Base-by-base conservation (phyloP, 1,284 basidiomycete species). In the Meira miltonrushii region DNA sequence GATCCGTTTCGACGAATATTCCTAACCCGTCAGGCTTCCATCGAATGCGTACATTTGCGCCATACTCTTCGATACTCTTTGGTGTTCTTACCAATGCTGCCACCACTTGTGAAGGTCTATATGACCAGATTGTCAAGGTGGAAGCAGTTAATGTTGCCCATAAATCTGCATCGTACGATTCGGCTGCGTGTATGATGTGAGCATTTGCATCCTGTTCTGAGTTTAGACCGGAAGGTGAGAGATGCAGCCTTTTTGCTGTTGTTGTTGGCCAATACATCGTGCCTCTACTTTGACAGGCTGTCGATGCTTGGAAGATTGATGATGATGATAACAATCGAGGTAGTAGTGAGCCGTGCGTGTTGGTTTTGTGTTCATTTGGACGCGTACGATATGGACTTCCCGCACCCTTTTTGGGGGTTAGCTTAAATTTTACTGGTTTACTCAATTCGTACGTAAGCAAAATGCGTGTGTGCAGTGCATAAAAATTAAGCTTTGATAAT, bases 251-350 rank as follows among this genome's bases (percentile, higher is more conserved):
- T 54, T 69, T 62, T 46, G 73, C 72, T 47, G 65, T 68, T 33
- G 67, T 65, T 8, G 65, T 71, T 17, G 74, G 74, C 74, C 74
- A 77, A 48, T 77, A 77, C 74, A 77, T 77, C 17, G 11, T 17
- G 21, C 17, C 11, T 21, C 15, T 2, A n/a, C n/a, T n/a, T n/a
- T n/a, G 11, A 17, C 51, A 11, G 55, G 13, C n/a, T 11, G 39
- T 11, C 11, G 39, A n/a, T 11, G n/a, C 39, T 11, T 11, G 39
- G n/a, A 40, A 40, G 39, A 40, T n/a, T 43, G 41, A 43, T 21
- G 41, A 43, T 17, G 43, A 44, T 44, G 4, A 17, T 25, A 44
- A 4, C 9, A 3, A 44, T 44, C 9, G 9, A 25, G 3, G 28
- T 8, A n/a, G n/a, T 33, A 33, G 28, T 33, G 28, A 33, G 28